phyloP scores from a whole-genome alignment of 768 basidiomycete genomes.

The Krasilnikovozyma curviuscula region DNA sequence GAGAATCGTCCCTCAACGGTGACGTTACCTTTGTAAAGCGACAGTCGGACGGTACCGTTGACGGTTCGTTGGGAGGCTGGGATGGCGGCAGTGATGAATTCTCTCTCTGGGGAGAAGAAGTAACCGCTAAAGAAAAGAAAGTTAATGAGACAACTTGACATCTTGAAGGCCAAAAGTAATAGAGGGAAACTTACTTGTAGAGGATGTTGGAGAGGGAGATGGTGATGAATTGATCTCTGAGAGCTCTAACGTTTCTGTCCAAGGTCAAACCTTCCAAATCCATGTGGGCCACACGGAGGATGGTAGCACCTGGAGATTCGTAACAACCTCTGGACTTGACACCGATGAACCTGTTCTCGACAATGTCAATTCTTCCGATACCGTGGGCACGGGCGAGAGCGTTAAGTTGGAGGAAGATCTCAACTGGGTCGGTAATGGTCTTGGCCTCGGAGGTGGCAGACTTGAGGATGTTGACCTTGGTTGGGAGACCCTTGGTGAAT shows the following conservation, averaged over 20 bases:
- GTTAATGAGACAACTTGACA: too few relatives aligned
- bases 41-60: constrained; percentile 75
- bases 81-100: constrained; percentile 77
- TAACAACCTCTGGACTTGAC: constrained; percentile 99
- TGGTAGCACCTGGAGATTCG: constrained; percentile 90
- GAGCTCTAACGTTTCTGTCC: constrained; percentile 84
- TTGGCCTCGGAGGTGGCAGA: constrained; percentile 27
- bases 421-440: constrained; percentile 73
- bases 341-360: constrained; percentile 98
- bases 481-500: constrained; percentile 69
- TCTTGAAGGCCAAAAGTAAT: too few relatives aligned
- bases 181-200: too few relatives aligned
- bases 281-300: constrained; percentile 83
- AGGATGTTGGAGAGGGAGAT: constrained; percentile 72
- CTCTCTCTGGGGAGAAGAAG: constrained; percentile 98
- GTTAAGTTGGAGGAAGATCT: constrained; percentile 82
- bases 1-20: constrained; percentile 80
- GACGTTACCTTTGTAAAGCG: constrained; percentile 91
- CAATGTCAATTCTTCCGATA: constrained; percentile 91
- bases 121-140: too few relatives aligned
- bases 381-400: constrained; percentile 84
- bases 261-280: constrained; percentile 95
- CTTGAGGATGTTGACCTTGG: constrained; percentile 43
- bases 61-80: constrained; percentile 90
- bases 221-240: constrained; percentile 89